A percentile compares a stretch with the other conserved stretches of the same genome.
Conservation (phyloP, 306 rosid species). For the Vigna hirtella region DNA sequence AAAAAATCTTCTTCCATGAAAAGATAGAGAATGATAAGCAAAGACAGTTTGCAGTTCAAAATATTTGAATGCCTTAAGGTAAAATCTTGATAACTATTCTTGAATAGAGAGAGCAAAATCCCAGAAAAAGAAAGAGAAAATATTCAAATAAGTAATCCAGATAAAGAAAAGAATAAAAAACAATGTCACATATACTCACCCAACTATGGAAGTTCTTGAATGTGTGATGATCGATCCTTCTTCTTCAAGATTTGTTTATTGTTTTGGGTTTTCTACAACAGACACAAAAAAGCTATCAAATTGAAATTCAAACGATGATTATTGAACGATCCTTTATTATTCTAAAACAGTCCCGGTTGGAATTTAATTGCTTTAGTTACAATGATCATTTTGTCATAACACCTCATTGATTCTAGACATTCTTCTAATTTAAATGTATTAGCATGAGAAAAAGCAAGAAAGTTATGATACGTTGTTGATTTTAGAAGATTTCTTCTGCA, state of each 20-base stretch:
- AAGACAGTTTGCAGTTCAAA: not conserved
- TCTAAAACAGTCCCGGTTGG: not conserved
- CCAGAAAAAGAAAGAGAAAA: not conserved
- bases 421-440: not conserved
- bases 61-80: not conserved
- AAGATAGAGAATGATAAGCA: not conserved
- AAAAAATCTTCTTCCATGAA: not conserved
- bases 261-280: not conserved
- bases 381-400: not conserved
- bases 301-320: not conserved
- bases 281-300: not conserved
- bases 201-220: not conserved
- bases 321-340: not conserved
- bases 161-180: not conserved
- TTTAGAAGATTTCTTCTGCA: too few relatives aligned
- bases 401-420: not conserved
- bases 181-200: conserved; percentile 4
- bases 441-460: too few relatives aligned
- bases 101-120: not conserved
- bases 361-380: not conserved
- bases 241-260: not conserved
- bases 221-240: not conserved
- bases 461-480: too few relatives aligned
- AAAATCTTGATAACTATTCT: not conserved
- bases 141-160: not conserved